Conservation (phyloP, 106 monocot genomes). For the Dendrobium catenatum region DNA sequence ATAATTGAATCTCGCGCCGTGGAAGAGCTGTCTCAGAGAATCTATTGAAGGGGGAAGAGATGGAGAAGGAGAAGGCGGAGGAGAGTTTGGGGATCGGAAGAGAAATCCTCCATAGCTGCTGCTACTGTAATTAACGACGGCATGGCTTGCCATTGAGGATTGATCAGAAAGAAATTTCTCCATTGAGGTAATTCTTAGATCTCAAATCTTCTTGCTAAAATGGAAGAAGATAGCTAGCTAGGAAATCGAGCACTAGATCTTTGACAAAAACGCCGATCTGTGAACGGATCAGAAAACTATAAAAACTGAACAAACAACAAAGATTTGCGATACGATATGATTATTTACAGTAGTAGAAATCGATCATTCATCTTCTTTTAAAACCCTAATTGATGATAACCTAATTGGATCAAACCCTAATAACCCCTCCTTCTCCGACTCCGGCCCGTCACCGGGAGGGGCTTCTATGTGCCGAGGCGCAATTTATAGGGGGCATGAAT, state of each 20-base stretch:
- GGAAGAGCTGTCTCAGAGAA: constrained; percentile 8
- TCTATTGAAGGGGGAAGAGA: background rate
- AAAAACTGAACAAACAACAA: background rate
- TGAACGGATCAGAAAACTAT: background rate
- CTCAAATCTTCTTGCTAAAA: constrained; percentile 9
- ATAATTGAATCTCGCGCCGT: background rate
- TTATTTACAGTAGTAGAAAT: background rate
- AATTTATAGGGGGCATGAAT: background rate
- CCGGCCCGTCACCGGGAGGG: background rate
- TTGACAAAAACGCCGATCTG: constrained; percentile 5
- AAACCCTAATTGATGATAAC: too few species aligned
- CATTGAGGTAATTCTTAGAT: background rate
- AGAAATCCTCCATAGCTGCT: constrained; percentile 2
- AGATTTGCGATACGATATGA: background rate
- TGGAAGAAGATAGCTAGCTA: background rate
- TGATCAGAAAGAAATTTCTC: background rate
- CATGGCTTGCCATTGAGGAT: background rate
- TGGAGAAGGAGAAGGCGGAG: constrained; percentile 3
- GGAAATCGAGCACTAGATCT: constrained; percentile 2
- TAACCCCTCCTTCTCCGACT: background rate
- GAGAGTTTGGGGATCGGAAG: constrained; percentile 8
- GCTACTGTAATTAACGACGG: constrained; percentile 4
- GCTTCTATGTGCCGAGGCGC: background rate
- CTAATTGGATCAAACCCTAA: too few species aligned
- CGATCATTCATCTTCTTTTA: background rate